Evolutionary conservation across 768 basidiomycete species (phyloP), one percentile per base, ranked within the genome.

Genomic region (Mycena epipterygia): DNA sequence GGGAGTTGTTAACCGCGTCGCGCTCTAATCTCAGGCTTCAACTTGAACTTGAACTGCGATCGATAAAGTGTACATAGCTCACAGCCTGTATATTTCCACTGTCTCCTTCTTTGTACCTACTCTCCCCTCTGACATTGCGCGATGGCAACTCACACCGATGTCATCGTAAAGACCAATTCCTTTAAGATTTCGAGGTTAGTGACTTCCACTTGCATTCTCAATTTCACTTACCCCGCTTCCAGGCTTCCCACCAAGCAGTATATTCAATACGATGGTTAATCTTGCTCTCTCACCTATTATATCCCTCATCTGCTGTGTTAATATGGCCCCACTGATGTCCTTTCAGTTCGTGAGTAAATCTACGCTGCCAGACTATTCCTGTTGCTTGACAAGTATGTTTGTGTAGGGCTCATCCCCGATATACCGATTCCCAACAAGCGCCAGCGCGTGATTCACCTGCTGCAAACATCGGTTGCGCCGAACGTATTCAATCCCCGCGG

Each of bases 401-500:
- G 4, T 16, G 27, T 62, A 80, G 78, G 35, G 2, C 74, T 79
- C 46, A 42, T 12, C 0, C 81, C 79, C 25, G 77, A 76, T 23
- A 64, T 80, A 14, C 71, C 67, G 21, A 73, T 73, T 0, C 62
- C 73, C 39, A 60, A 68, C 19, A 79, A 78, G 51, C 74, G 79
- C 8, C 75, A 80, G 59, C 75, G 80, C n/a, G 75, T 83, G 2
- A 77, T 87, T 13, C 75, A 82, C 21, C 76, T 78, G 7, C 76
- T 89, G 0, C 87, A 88, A 57, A 83, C 76, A 6, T 75, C 75
- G 0, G 73, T 81, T 0, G 77, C 80, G 0, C 83, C 87, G 0
- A 61, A 60, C 0, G 11, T 81, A 0, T 89, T 89, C 69, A 79
- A 74, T 16, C 86, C 86, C 0, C 82, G 81, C 17, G 78, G 81